Evolutionary conservation across 2,329 filamentous ascomycete species (phyloP).

Genomic region (Penicillium glabrum): DNA sequence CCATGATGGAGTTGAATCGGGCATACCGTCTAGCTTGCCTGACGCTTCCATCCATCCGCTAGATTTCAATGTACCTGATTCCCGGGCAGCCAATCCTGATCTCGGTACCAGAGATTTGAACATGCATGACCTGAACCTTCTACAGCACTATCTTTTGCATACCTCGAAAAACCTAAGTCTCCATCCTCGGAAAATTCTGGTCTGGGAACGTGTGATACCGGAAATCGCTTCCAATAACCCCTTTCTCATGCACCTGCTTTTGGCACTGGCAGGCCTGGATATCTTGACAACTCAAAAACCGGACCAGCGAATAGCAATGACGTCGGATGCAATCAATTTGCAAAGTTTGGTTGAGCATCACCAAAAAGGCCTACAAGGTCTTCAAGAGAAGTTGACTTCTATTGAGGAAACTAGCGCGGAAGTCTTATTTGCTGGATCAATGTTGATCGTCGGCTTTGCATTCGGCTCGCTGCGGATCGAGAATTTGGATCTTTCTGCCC

Average conservation of each 20-base stretch:
- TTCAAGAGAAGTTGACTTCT: constrained; percentile 13
- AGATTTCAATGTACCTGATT: constrained; percentile 5
- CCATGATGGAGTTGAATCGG: neutral
- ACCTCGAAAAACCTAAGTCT: constrained; percentile 16
- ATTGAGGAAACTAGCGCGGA: constrained; percentile 9
- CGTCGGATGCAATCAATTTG: neutral
- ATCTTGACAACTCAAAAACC: constrained; percentile 1
- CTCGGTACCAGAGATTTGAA: constrained; percentile 5
- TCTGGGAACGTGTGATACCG: constrained; percentile 23
- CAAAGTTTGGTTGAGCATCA: constrained; percentile 19
- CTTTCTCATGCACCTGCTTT: constrained; percentile 27
- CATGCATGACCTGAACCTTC: constrained; percentile 20
- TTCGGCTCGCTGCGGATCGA: constrained; percentile 18
- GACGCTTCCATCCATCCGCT: constrained; percentile 9
- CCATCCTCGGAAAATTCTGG: neutral
- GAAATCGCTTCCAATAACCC: constrained; percentile 16
- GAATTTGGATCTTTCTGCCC: neutral
- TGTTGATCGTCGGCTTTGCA: constrained; percentile 19
- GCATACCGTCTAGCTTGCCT: neutral
- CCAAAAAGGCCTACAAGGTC: constrained; percentile 18
- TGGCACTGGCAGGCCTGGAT: constrained; percentile 25
- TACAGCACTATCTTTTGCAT: constrained; percentile 17
- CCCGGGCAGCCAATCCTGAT: neutral
- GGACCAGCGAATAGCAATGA: neutral
- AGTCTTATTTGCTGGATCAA: constrained; percentile 14